Base-by-base conservation (phyloP, 2,329 filamentous ascomycete species). In the Claviceps paspali region DNA sequence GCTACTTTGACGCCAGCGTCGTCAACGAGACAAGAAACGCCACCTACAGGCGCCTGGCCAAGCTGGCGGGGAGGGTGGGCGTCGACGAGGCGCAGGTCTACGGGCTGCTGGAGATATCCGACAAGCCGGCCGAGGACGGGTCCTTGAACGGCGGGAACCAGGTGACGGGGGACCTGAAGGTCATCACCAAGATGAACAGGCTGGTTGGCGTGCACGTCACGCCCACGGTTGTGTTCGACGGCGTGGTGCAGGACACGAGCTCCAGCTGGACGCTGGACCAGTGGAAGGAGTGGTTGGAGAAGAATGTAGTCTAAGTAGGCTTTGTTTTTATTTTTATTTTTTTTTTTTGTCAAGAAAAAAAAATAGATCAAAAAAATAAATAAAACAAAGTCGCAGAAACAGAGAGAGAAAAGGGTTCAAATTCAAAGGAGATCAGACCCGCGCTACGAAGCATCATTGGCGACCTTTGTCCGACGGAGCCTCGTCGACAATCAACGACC, bases 171-270 rank as follows among this genome's bases (percentile, higher is more conserved):
- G 85, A 94, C 56, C 58, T 95, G 38, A 95, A 94, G 67, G 59
- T 83, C 34, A 63, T 88, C 50, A 75, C 88, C 43, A 92, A 87
- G 70, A 79, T 79, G 56, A 72, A 83, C 49, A 67, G 88, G 30
- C 60, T 91, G 47, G 71, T 82, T 7, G 82, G 87, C 10, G 75
- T 94, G 30, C 88, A 96, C 63, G 84, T 95, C 29, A 88, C 84
- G 29, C 88, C 88, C 2, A 95, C 87, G 0, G 85, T 88, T 15
- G 67, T 93, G 35, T 87, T 92, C 56, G 77, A 96, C 58, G 86
- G 87, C 0, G 73, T 92, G 18, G 78, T 92, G 35, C 82, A 82
- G 51, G 75, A 80, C 35, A 82, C 94, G 46, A 80, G 77, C 44
- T 88, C 81, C 40, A 71, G 77, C 18, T 95, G 86, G 73, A 79